Conservation (phyloP, 1,284 basidiomycete genomes). For the Ceratobasidium sp. region DNA sequence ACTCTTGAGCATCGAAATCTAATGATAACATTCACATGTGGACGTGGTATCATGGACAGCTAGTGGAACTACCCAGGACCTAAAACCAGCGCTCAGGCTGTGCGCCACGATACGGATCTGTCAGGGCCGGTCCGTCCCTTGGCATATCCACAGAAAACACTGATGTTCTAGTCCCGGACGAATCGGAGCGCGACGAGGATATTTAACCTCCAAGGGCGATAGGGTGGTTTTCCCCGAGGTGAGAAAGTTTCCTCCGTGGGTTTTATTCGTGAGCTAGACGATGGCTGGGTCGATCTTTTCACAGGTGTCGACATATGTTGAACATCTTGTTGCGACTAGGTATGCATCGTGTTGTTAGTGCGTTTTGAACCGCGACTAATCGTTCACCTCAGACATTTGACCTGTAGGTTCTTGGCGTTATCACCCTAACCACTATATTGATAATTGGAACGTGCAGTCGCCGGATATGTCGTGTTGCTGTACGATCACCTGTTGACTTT, state of each 20-base stretch:
- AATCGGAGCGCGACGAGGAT: not conserved
- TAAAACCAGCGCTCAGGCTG: no score
- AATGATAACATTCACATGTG: no score
- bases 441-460: not conserved
- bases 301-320: constrained; percentile 8
- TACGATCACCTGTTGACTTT: constrained; percentile 40
- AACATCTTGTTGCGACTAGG: constrained; percentile 10
- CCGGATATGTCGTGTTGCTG: constrained; percentile 40
- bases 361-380: not conserved
- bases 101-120: no score
- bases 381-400: not conserved
- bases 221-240: not conserved
- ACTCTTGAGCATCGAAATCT: no score
- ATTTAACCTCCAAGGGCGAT: not conserved
- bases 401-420: not conserved
- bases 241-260: not conserved
- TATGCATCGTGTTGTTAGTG: not conserved
- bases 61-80: no score
- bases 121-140: no score
- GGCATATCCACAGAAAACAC: no score
- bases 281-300: not conserved
- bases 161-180: not conserved
- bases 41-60: no score
- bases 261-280: not conserved
- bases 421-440: not conserved